Base-by-base conservation (phyloP, 192 early-diverging fungal species). In the Phycomyces nitens region DNA sequence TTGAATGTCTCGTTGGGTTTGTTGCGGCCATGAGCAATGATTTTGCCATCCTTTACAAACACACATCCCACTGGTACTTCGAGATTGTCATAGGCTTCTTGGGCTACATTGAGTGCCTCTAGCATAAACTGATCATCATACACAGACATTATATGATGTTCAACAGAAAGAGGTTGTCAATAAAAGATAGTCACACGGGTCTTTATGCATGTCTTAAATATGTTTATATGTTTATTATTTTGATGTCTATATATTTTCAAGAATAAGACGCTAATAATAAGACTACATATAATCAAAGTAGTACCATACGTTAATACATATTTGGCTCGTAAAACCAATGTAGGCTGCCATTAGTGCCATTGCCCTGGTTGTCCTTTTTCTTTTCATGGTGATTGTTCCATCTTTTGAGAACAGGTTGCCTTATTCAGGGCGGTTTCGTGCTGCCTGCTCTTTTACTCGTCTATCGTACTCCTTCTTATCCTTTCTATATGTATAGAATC, bases 1-100 rank as follows among this genome's bases (percentile, higher is more conserved):
- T 99, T 96, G 29, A 87, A 72, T 5, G 82, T 85, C 23, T 87
- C 86, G 74, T 97, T 98, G 1, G 96, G 94, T 41, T 81, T 73
- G 70, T 99, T 99, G 53, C 96, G 77, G 11, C 97, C 97, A 3
- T 72, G 68, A 2, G 88, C 94, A 44, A 95, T 89, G 11, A 96
- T 71, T 39, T 78, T 40, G 7, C 70, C 76, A 27, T 84, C 56
- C 40, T 78, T 75, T 1, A 99, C 93, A 78, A 98, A 90, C 0
- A 97, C 90, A 65, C 95, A 98, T 22, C 97, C 97, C 2, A 98
- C 96, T 1, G 97, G 97, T 0, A 99, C 96, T 79, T 99, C 97
- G 3, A 81, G 71, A 14, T 78, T 79, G 6, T 81, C 71, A 43
- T 88, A 89, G 2, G 97, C 96, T 65, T 96, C 92, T 56, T 95